Percentiles rank a stretch among this genome's conserved stretches.
These are phyloP conservation scores for Lumnitzera racemosa DNA, from an alignment of 345 rosid genomes.

Conservation along the genomic window DNA sequence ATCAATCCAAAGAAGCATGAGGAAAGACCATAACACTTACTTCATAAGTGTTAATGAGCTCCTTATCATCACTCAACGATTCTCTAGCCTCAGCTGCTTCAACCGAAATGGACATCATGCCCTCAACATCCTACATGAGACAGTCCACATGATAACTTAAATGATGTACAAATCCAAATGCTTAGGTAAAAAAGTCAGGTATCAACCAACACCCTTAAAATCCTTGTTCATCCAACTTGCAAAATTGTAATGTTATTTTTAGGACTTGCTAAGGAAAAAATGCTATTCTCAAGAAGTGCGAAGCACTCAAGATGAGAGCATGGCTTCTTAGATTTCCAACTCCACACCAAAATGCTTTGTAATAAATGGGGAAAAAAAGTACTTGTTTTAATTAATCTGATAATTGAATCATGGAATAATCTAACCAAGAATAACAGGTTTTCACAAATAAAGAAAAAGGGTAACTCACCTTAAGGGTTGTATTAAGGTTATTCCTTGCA, in stretches of 20 bases:
- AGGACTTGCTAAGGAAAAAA: no score
- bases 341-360: no score
- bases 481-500: slow-evolving; percentile 85
- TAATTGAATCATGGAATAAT: background rate
- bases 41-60: slow-evolving; percentile 90
- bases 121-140: slow-evolving; percentile 78
- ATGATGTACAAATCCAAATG: slow-evolving; percentile 8
- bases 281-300: no score
- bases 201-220: no score
- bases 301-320: no score
- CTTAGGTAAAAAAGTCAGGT: background rate
- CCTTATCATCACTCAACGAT: slow-evolving; percentile 94
- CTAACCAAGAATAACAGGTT: background rate
- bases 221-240: no score
- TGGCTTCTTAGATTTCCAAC: no score
- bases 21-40: slow-evolving; percentile 29
- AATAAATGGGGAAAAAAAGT: no score
- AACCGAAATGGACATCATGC: slow-evolving; percentile 99
- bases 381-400: no score
- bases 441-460: slow-evolving; percentile 4
- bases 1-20: background rate
- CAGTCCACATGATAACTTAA: slow-evolving; percentile 5
- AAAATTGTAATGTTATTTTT: no score
- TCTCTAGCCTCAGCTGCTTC: slow-evolving; percentile 93
- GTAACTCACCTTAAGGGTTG: slow-evolving; percentile 65